Evolutionary conservation across 2,329 filamentous ascomycete species (phyloP).

Genomic region (Colletotrichum sp.): DNA sequence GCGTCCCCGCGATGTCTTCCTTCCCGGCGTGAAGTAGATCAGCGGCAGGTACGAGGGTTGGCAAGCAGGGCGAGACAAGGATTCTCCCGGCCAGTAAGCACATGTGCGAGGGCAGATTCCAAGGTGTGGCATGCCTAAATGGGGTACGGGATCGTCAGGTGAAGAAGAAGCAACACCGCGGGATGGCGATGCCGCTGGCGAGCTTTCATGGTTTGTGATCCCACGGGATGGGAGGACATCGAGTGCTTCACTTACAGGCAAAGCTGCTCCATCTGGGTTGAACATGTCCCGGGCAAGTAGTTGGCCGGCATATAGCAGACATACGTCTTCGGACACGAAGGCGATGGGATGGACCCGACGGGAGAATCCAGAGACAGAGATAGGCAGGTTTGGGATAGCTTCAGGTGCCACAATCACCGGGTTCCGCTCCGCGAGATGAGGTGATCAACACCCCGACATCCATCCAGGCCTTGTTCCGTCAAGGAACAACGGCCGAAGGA

Average conservation of each 20-base stretch:
- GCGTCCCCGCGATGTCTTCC: background rate
- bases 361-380: background rate
- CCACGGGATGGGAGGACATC: background rate
- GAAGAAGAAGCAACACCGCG: background rate
- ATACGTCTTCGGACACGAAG: background rate
- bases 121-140: background rate
- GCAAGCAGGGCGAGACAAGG: background rate
- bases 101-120: background rate
- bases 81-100: background rate
- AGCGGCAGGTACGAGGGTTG: background rate
- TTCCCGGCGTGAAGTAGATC: background rate
- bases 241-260: background rate
- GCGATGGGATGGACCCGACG: background rate
- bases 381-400: background rate
- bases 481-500: background rate
- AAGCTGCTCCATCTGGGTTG: background rate
- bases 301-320: background rate
- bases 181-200: background rate
- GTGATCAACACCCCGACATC: background rate
- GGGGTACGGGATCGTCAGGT: background rate
- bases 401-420: background rate
- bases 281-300: background rate
- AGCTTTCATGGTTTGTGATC: background rate
- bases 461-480: background rate
- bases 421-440: background rate